These are phyloP conservation scores for Spathaspora arborariae DNA, from an alignment of 805 yeast species.

Conservation along the genomic window DNA sequence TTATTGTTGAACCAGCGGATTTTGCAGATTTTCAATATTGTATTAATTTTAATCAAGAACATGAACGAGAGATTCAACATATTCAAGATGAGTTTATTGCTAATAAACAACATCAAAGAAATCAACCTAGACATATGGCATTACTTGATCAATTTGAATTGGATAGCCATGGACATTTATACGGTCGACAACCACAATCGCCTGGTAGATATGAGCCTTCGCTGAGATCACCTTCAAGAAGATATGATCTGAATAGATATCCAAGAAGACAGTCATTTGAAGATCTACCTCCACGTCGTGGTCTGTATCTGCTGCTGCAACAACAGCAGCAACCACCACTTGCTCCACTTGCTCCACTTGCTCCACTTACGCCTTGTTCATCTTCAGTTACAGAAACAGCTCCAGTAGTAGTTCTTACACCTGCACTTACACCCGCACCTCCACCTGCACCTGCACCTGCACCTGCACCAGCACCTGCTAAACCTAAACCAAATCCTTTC, in stretches of 20 bases:
- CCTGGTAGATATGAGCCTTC: background rate
- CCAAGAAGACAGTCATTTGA: slow-evolving; percentile 2
- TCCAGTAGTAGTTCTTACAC: background rate
- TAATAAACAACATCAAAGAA: slow-evolving; percentile 8
- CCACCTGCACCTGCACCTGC: background rate
- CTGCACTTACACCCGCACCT: too few relatives aligned
- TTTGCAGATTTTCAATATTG: slow-evolving; percentile 38
- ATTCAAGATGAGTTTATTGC: slow-evolving; percentile 27
- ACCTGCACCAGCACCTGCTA: slow-evolving; percentile 3
- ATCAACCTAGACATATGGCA: slow-evolving; percentile 11
- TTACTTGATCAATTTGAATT: slow-evolving; percentile 9
- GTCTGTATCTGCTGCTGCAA: background rate
- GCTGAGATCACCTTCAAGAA: background rate
- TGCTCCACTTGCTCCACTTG: background rate
- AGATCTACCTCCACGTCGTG: background rate
- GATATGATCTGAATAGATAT: slow-evolving; percentile 7
- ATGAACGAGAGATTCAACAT: slow-evolving; percentile 25
- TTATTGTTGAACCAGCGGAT: slow-evolving; percentile 37
- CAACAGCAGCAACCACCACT: background rate
- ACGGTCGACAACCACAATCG: background rate
- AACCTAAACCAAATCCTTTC: slow-evolving; percentile 60
- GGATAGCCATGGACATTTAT: background rate
- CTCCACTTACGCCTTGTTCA: slow-evolving; percentile 28
- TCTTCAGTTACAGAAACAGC: background rate
- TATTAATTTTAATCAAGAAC: slow-evolving; percentile 35